Percentiles rank a stretch among this genome's conserved stretches.
These are phyloP conservation scores for Lupinus albus DNA, from an alignment of 306 rosid genomes.

Conservation along the genomic window DNA sequence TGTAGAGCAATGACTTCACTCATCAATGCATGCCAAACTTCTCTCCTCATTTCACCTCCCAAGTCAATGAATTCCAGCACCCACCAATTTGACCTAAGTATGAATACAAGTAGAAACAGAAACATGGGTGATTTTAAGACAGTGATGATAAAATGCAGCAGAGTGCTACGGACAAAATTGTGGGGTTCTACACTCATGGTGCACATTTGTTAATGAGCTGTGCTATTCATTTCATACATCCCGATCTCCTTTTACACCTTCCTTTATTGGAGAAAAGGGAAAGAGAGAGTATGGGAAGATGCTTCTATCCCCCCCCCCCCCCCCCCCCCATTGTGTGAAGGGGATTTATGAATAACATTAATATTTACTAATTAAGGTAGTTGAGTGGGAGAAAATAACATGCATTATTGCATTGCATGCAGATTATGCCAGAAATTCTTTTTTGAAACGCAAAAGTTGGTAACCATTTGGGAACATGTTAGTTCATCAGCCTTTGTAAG, in stretches of 20 bases:
- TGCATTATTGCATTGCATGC: neutral
- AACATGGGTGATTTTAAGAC: conserved; percentile 17
- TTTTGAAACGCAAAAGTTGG: neutral
- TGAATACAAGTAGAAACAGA: conserved; percentile 38
- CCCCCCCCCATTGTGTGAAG: neutral
- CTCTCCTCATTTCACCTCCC: conserved; percentile 99
- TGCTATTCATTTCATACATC: conserved; percentile 17
- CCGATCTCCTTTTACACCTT: conserved; percentile 7
- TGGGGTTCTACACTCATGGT: conserved; percentile 21
- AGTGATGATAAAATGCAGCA: conserved; percentile 37
- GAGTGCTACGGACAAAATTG: neutral
- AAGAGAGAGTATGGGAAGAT: neutral
- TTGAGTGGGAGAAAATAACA: neutral
- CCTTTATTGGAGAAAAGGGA: neutral
- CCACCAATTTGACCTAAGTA: conserved; percentile 64
- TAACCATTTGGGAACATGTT: neutral
- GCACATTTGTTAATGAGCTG: conserved; percentile 23
- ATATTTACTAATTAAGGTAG: neutral
- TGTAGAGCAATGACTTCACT: conserved; percentile 78
- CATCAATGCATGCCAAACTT: conserved; percentile 86
- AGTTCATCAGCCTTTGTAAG: conserved; percentile 29
- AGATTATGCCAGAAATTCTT: neutral
- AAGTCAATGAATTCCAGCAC: conserved; percentile 91
- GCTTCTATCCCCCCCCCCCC: neutral
- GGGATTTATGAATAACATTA: neutral